Percentiles rank a stretch among this genome's conserved stretches.
Conservation (phyloP, 108 stramenopile genomes). For the Cyclotella choctawhatcheeana region DNA sequence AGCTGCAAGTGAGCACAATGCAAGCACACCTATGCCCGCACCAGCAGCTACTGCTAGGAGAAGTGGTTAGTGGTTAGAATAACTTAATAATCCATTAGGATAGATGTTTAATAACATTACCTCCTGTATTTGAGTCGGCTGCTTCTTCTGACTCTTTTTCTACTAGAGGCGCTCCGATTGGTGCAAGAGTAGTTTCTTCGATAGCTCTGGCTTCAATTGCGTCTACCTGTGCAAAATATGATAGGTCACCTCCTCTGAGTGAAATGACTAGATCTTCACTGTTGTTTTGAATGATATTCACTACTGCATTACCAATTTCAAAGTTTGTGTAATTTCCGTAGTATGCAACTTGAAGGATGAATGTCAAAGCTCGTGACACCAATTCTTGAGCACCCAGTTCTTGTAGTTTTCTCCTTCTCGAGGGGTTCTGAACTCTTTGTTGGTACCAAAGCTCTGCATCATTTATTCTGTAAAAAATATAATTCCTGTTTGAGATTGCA, state of each 20-base stretch:
- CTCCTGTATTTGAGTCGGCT: too few relatives aligned
- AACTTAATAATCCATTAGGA: too few relatives aligned
- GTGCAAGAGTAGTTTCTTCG: neutral
- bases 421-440: neutral
- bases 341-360: neutral
- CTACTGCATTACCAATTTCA: neutral
- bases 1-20: too few relatives aligned
- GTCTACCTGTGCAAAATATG: neutral
- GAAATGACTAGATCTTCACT: neutral
- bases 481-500: too few relatives aligned
- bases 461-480: too few relatives aligned
- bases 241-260: neutral
- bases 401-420: neutral
- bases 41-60: too few relatives aligned
- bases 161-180: conserved; percentile 1
- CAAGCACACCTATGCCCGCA: too few relatives aligned
- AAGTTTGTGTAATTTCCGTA: neutral
- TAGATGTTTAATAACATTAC: too few relatives aligned
- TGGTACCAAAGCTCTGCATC: conserved; percentile 1
- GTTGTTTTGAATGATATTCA: neutral
- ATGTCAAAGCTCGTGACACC: neutral
- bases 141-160: too few relatives aligned
- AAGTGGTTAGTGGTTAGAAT: too few relatives aligned
- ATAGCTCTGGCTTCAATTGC: conserved; percentile 1
- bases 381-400: neutral